Percentiles rank a stretch among this genome's conserved stretches.
phyloP scores from a whole-genome alignment of 768 basidiomycete genomes.

The Boletus pseudo-olivaceus region DNA sequence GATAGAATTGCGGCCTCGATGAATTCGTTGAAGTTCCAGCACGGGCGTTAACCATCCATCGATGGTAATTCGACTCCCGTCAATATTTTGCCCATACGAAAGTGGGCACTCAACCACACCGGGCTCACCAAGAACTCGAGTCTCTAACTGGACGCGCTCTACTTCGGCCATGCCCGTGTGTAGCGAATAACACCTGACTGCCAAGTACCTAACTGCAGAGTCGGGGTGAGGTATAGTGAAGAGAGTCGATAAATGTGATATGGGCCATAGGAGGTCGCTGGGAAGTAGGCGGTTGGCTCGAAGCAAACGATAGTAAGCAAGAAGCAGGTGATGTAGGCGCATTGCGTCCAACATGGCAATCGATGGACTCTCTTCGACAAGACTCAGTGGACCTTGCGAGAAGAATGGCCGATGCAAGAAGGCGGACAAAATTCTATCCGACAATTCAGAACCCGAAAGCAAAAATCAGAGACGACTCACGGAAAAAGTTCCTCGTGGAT shows the following conservation, averaged over 20 bases:
- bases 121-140: constrained; percentile 54
- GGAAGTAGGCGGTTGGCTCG: constrained; percentile 71
- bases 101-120: constrained; percentile 61
- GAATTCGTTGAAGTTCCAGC: constrained; percentile 61
- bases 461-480: constrained; percentile 40
- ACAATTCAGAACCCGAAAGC: background rate
- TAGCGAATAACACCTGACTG: constrained; percentile 73
- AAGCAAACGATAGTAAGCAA: constrained; percentile 81
- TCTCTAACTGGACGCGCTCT: constrained; percentile 66
- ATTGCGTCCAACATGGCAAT: constrained; percentile 34
- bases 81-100: constrained; percentile 48
- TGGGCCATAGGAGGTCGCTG: constrained; percentile 55
- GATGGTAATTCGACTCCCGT: constrained; percentile 42
- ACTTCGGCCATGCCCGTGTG: constrained; percentile 78
- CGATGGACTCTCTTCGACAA: constrained; percentile 31
- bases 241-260: constrained; percentile 40
- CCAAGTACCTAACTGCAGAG: constrained; percentile 59
- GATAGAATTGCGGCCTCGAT: constrained; percentile 46
- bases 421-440: constrained; percentile 51
- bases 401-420: constrained; percentile 44
- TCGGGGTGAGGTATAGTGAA: constrained; percentile 56
- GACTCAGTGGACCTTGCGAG: constrained; percentile 54
- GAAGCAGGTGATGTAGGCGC: constrained; percentile 64
- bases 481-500: constrained; percentile 68
- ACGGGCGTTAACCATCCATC: constrained; percentile 86